Conservation (phyloP, 495 filamentous ascomycete species). For the Astrocystis sublimbata region DNA sequence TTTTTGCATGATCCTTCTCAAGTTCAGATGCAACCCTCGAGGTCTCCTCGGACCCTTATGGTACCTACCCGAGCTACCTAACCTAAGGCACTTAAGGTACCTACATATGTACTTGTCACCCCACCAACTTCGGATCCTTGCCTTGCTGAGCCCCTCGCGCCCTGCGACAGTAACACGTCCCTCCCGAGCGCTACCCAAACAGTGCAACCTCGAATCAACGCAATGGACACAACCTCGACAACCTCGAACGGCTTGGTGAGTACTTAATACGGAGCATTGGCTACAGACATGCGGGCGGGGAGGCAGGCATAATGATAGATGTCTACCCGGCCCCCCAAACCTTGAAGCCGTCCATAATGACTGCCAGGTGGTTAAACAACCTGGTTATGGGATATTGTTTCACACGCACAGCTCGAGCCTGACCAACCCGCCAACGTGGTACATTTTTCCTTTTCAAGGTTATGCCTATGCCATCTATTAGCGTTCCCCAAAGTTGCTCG, state of each 20-base stretch:
- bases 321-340: neutral
- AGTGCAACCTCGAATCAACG: too few relatives aligned
- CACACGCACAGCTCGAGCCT: constrained; percentile 12
- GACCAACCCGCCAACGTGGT: neutral
- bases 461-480: too few relatives aligned
- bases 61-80: neutral
- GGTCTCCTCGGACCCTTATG: neutral
- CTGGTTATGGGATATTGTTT: neutral
- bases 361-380: constrained; percentile 3
- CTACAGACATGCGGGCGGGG: neutral
- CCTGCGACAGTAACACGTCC: constrained; percentile 16
- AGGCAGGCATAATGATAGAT: constrained; percentile 3
- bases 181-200: constrained; percentile 2
- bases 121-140: too few relatives aligned
- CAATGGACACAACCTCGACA: too few relatives aligned
- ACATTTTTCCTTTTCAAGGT: too few relatives aligned
- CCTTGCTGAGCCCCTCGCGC: neutral
- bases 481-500: neutral
- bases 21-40: too few relatives aligned
- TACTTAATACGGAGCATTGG: too few relatives aligned
- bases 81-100: neutral
- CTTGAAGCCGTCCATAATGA: neutral
- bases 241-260: too few relatives aligned
- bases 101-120: too few relatives aligned
- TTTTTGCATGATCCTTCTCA: neutral